These are phyloP conservation scores for Barnettozyma botsteinii DNA, from an alignment of 805 yeast genomes.

Conservation along the genomic window DNA sequence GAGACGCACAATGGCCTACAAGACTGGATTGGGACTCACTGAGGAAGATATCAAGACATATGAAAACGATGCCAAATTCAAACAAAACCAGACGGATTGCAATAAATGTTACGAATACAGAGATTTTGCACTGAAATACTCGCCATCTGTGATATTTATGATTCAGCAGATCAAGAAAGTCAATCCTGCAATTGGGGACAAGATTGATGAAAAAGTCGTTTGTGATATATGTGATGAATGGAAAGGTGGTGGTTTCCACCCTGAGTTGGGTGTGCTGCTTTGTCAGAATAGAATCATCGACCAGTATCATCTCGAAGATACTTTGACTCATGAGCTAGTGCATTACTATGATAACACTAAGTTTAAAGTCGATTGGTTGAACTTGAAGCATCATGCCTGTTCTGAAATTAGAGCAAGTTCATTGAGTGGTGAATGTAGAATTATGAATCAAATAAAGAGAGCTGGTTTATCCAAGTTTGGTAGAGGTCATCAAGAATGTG, in stretches of 20 bases:
- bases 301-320: conserved; percentile 83
- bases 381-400: conserved; percentile 92
- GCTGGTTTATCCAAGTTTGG: conserved; percentile 49
- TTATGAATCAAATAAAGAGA: conserved; percentile 66
- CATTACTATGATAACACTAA: conserved; percentile 90
- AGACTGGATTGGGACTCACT: conserved; percentile 61
- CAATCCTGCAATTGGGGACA: conserved; percentile 37
- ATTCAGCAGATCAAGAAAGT: conserved; percentile 65
- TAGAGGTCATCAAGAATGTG: conserved; percentile 87
- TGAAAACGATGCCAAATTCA: conserved; percentile 46
- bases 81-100: conserved; percentile 50
- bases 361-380: conserved; percentile 80
- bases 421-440: conserved; percentile 91
- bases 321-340: conserved; percentile 85
- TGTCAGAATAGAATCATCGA: conserved; percentile 72
- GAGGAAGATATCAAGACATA: conserved; percentile 47
- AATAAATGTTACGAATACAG: conserved; percentile 63
- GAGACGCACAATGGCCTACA: conserved; percentile 65
- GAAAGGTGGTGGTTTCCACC: conserved; percentile 90
- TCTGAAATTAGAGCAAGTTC: conserved; percentile 93
- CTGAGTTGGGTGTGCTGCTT: conserved; percentile 76
- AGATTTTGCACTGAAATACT: conserved; percentile 72
- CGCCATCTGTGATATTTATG: conserved; percentile 87
- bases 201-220: conserved; percentile 47
- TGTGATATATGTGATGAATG: conserved; percentile 83